These are phyloP conservation scores for Paxillus involutus DNA, from an alignment of 768 basidiomycete species.

Conservation along the genomic window DNA sequence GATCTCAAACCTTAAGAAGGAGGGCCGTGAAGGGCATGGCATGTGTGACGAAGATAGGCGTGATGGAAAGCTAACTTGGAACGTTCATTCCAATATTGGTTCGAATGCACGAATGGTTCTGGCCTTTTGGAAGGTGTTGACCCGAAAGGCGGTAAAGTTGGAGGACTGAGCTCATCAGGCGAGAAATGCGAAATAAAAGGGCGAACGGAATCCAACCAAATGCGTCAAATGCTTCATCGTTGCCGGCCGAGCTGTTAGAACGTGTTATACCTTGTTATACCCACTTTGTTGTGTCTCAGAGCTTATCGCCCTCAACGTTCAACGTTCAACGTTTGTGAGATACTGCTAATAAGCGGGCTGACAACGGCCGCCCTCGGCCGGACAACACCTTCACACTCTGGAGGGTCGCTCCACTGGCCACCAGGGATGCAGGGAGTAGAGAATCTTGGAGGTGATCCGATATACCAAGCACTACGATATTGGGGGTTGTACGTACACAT, in stretches of 20 bases:
- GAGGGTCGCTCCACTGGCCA: not conserved
- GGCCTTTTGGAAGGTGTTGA: not conserved
- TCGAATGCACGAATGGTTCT: not conserved
- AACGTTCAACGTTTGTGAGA: slow-evolving; percentile 3
- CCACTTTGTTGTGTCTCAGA: not conserved
- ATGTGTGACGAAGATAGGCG: not conserved
- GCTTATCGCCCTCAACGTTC: not conserved
- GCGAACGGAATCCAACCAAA: not conserved
- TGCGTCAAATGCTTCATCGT: slow-evolving; percentile 6
- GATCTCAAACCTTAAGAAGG: not conserved
- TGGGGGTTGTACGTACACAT: slow-evolving; percentile 2
- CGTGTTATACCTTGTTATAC: slow-evolving; percentile 18
- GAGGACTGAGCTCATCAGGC: slow-evolving; percentile 2
- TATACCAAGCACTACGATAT: not conserved
- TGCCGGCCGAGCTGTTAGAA: slow-evolving; percentile 19
- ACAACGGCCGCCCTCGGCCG: not conserved
- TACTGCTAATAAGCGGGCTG: too few species aligned
- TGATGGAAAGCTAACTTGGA: slow-evolving; percentile 1
- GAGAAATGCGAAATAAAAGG: slow-evolving; percentile 7
- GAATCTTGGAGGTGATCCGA: not conserved
- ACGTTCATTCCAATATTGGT: not conserved
- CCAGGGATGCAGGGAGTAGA: not conserved
- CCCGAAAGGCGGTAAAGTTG: slow-evolving; percentile 7
- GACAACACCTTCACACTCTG: not conserved
- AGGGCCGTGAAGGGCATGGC: slow-evolving; percentile 10